Evolutionary conservation across 2,329 filamentous ascomycete species (phyloP).

Genomic region (Cladobotryum protrusum): DNA sequence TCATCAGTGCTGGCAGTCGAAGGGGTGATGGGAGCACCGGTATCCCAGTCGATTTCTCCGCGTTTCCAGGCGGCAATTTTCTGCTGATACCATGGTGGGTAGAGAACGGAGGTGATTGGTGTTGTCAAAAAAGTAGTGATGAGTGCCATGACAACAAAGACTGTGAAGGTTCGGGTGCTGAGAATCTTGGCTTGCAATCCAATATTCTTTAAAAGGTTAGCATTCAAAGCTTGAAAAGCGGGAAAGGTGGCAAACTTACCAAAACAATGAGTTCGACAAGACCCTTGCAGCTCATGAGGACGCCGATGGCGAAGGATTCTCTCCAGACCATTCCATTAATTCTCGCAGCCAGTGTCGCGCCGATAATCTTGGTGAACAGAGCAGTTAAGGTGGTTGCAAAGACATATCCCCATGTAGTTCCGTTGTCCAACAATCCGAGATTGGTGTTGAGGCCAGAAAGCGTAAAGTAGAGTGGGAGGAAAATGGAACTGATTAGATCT

Average conservation of each 20-base stretch:
- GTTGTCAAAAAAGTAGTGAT: slow-evolving; percentile 81
- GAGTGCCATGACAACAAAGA: slow-evolving; percentile 91
- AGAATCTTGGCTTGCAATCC: slow-evolving; percentile 78
- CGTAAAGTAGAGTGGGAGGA: slow-evolving; percentile 89
- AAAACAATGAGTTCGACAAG: slow-evolving; percentile 92
- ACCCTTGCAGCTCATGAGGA: slow-evolving; percentile 94
- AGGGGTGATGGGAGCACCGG: slow-evolving; percentile 14
- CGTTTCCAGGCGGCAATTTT: slow-evolving; percentile 56
- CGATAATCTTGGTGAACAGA: slow-evolving; percentile 78
- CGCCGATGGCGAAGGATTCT: slow-evolving; percentile 81
- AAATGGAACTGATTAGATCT: slow-evolving; percentile 76
- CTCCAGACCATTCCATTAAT: slow-evolving; percentile 78
- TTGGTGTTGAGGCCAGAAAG: slow-evolving; percentile 86
- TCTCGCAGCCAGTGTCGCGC: slow-evolving; percentile 72
- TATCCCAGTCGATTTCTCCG: slow-evolving; percentile 84
- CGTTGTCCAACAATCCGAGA: slow-evolving; percentile 73
- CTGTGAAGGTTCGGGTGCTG: slow-evolving; percentile 76
- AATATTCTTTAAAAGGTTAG: slow-evolving; percentile 47
- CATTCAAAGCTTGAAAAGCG: too few species aligned
- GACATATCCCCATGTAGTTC: slow-evolving; percentile 85
- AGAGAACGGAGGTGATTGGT: slow-evolving; percentile 65
- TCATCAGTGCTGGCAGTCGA: slow-evolving; percentile 11
- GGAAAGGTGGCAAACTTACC: slow-evolving; percentile 41
- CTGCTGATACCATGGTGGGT: slow-evolving; percentile 58
- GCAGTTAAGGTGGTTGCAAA: slow-evolving; percentile 75